These are phyloP conservation scores for Fusarium foetens DNA, from an alignment of 2,329 filamentous ascomycete species.

Conservation along the genomic window DNA sequence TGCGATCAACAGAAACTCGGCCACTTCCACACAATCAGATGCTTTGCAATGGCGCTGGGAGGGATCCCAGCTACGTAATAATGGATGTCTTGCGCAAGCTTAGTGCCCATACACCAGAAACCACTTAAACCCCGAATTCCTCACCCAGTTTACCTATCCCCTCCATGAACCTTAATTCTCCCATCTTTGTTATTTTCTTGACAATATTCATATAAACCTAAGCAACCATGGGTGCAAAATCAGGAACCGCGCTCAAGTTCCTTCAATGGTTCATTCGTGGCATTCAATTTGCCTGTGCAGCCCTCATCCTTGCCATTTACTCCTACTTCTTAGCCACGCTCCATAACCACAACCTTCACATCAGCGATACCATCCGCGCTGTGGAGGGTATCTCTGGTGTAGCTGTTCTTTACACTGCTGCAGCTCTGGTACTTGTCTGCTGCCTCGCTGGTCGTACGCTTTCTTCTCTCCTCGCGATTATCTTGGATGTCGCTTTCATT, in stretches of 20 bases:
- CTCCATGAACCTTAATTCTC: not conserved
- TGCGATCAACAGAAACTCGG: slow-evolving; percentile 14
- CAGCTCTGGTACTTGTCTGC: slow-evolving; percentile 79
- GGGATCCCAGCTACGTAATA: slow-evolving; percentile 29
- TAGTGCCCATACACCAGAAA: not conserved
- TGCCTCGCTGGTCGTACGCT: slow-evolving; percentile 79
- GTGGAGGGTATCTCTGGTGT: slow-evolving; percentile 82
- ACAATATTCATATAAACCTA: not conserved
- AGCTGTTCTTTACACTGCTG: slow-evolving; percentile 77
- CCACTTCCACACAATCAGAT: slow-evolving; percentile 23
- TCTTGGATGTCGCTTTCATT: slow-evolving; percentile 81
- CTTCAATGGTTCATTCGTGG: slow-evolving; percentile 77
- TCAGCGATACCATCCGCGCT: slow-evolving; percentile 74
- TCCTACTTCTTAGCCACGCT: slow-evolving; percentile 86
- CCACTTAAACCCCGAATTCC: slow-evolving; percentile 27
- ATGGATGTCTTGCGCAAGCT: slow-evolving; percentile 29
- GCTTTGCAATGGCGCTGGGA: not conserved
- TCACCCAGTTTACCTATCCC: not conserved
- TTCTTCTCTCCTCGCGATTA: slow-evolving; percentile 76
- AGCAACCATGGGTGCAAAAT: slow-evolving; percentile 46
- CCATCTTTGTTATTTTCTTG: not conserved
- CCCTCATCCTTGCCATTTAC: slow-evolving; percentile 80
- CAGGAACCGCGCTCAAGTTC: slow-evolving; percentile 69
- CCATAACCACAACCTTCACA: slow-evolving; percentile 69
- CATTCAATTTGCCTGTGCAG: slow-evolving; percentile 77